Evolutionary conservation across 164 flowering plant genomes (phyloP).

Genomic region (Umbellularia californica): DNA sequence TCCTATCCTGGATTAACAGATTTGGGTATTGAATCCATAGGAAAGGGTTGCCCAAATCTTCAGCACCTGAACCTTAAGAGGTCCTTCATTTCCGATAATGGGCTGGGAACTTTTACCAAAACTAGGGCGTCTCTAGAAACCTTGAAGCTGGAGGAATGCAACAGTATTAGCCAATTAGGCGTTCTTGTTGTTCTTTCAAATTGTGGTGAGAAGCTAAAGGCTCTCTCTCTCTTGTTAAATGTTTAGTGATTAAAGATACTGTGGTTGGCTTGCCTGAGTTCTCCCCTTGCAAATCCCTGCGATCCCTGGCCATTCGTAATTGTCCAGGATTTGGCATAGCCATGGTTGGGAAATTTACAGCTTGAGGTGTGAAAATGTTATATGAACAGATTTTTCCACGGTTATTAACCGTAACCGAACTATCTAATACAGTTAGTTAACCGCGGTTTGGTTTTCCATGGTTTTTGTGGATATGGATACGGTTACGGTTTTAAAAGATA

Average conservation of each 20-base stretch:
- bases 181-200: conserved; percentile 40
- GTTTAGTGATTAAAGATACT: conserved; percentile 52
- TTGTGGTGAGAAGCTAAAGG: conserved; percentile 47
- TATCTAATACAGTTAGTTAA: too few species aligned
- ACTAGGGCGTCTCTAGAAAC: conserved; percentile 51
- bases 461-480: too few species aligned
- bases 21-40: conserved; percentile 57
- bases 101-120: conserved; percentile 50
- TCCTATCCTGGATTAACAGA: conserved; percentile 70
- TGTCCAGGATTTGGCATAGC: conserved; percentile 56
- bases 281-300: conserved; percentile 42
- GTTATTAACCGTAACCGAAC: too few species aligned
- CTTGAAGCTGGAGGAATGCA: conserved; percentile 66
- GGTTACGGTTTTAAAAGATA: too few species aligned
- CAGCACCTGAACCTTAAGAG: conserved; percentile 48
- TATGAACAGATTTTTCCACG: too few species aligned
- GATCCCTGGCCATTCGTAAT: conserved; percentile 42
- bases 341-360: conserved; percentile 35
- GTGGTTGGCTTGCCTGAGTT: conserved; percentile 16
- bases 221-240: conserved; percentile 44
- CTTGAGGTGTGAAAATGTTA: too few species aligned
- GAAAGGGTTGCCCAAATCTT: conserved; percentile 64
- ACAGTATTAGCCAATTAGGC: conserved; percentile 58
- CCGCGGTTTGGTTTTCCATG: too few species aligned
- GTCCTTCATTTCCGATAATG: conserved; percentile 52